Base-by-base conservation (phyloP, 805 yeast species). In the Lipomyces yamadae region DNA sequence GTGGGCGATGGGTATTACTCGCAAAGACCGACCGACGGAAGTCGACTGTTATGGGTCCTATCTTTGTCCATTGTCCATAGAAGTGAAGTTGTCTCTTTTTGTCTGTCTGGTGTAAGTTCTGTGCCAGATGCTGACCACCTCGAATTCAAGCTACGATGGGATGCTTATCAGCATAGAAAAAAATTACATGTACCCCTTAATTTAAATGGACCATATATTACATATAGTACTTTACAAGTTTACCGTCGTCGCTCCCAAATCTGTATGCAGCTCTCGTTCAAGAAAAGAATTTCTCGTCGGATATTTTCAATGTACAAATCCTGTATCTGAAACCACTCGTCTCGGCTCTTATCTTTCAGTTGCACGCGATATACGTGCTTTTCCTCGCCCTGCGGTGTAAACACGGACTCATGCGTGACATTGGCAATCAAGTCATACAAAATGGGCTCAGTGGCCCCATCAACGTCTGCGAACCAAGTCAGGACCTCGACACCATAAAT, bases 211-310 rank as follows among this genome's bases (percentile, higher is more conserved):
- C 48, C 15, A 15, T 42, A 15, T 42, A 11, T n/a, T 11, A 30
- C 37, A 7, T 7, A n/a, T 8, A 18, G n/a, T 42, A 42, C 48
- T 15, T 15, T 42, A 42, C 18, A 24, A 1, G 24, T 10, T 37
- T 33, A 63, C 32, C 67, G 64, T 24, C 69, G 63, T 18, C 69
- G 55, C 52, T 69, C 70, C 72, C 72, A 66, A 34, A 69, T 65
- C 65, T 65, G 94, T 33, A 91, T 77, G 75, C 84, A 86, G 42
- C 85, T 83, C 71, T 88, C 90, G 52, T 82, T 81, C 37, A 90
- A 75, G 72, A 89, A 87, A 63, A 91, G 72, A 53, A 89, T 78
- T 68, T 88, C 92, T 61, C 80, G 80, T 50, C 86, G 87, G 30
- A 84, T 81, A 13, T 75, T 74, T 45, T 77, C 80, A 0, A 85